phyloP scores from a whole-genome alignment of 805 yeast genomes.

The Yamadazyma paraphyllophila region DNA sequence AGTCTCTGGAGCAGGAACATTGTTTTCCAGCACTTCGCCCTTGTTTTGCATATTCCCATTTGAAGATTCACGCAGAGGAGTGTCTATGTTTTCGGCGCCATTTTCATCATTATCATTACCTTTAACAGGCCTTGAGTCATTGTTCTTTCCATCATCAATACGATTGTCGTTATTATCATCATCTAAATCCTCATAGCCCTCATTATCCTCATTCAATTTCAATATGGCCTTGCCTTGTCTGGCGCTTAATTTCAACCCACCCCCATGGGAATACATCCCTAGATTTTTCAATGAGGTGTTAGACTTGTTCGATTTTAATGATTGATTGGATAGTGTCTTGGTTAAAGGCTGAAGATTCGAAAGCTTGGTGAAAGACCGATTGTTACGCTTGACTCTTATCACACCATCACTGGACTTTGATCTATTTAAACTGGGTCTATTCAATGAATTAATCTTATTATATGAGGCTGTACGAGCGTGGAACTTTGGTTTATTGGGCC shows the following conservation, averaged over 20 bases:
- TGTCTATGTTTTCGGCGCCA: background rate
- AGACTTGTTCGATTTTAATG: constrained; percentile 32
- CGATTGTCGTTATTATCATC: constrained; percentile 10
- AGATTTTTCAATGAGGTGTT: constrained; percentile 33
- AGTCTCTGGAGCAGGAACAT: background rate
- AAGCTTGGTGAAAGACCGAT: constrained; percentile 37
- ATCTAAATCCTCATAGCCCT: constrained; percentile 37
- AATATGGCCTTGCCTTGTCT: constrained; percentile 40
- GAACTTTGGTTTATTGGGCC: constrained; percentile 1
- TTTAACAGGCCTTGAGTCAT: background rate
- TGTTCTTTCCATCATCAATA: too few species aligned
- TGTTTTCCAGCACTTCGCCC: background rate
- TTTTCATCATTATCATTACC: background rate
- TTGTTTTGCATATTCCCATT: background rate
- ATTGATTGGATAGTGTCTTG: constrained; percentile 29
- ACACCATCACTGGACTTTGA: constrained; percentile 44
- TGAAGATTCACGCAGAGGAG: background rate
- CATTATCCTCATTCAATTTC: constrained; percentile 38
- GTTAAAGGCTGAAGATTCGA: constrained; percentile 36
- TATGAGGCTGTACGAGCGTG: constrained; percentile 29
- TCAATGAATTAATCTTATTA: constrained; percentile 18
- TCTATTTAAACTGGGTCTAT: constrained; percentile 33
- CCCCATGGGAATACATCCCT: constrained; percentile 9
- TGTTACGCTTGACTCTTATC: constrained; percentile 27
- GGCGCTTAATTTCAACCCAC: constrained; percentile 37